Base-by-base conservation (phyloP, 805 yeast genomes). In the Nakazawaea molendinolei region DNA sequence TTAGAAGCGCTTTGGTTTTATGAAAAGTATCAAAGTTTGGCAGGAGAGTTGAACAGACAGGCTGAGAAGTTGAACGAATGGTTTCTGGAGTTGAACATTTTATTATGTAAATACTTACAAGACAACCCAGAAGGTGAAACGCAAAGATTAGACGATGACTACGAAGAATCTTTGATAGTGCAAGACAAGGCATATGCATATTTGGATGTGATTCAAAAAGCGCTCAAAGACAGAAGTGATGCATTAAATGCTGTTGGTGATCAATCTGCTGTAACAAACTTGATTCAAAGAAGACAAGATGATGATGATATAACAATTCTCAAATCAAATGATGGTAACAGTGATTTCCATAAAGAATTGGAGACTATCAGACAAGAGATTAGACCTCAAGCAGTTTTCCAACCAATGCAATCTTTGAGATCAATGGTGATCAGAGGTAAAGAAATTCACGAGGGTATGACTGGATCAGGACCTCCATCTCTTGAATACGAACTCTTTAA, bases 131-230 rank as follows among this genome's bases (percentile, higher is more conserved):
- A 38, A 4, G 54, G 44, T 10, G 44, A 34, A 3, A 55, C 44
- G 20, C 48, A 49, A 9, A 51, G 49, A 3, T 17, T 15, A 8
- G 87, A 89, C 10, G 82, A 76, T 33, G 97, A 87, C 49, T 92
- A 89, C 55, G 78, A 74, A 9, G 71, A 69, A 4, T 78, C 95
- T 0, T 61, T 90, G 33, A 74, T 75, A 28, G 79, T 73, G 31
- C 97, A 90, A 54, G 94, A 82, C 40, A 66, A 71, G 40, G 80
- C 80, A 0, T 74, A 75, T 27, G 66, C 73, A 0, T 68, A 74
- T 39, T 60, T 84, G 40, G 75, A 73, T 34, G 69, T 73, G 14
- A 41, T 83, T 6, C 74, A 75, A 37, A 56, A 62, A 31, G 49
- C 66, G 3, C 45, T 77, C 22, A 54, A 49, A 20, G 79, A 74